Base-by-base conservation (phyloP, 768 basidiomycete species). In the Amanita jacksonii region DNA sequence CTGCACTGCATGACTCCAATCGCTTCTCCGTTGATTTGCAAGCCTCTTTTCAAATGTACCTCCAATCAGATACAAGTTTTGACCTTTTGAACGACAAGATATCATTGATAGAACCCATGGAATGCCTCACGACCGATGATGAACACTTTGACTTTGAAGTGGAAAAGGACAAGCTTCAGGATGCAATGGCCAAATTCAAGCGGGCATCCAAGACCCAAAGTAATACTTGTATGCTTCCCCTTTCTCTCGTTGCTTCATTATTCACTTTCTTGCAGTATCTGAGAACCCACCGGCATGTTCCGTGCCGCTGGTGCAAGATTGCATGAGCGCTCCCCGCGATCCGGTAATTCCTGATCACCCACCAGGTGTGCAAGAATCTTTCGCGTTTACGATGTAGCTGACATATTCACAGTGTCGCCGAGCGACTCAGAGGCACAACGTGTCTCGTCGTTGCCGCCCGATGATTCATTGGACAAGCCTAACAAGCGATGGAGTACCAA, bases 31-130 rank as follows among this genome's bases (percentile, higher is more conserved):
- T 69, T 13, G 73, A 76, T 50, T 60, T 73, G 15, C 63, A 70
- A 20, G 54, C 67, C 3, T 72, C 73, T 8, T 74, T 77, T 53
- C 67, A 68, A 10, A 42, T 73, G 22, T 70, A 74, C 30, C 55
- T 73, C 27, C 61, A 64, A 42, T 65, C 64, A 13, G 71, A 73
- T n/a, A 55, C 62, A 27, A 69, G 67, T 25, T 76, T 75, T 51
- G 73, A 77, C 51, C 50, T 77, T 27, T 52, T 77, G 43, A 74
- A 72, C 45, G 74, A 76, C 52, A 69, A 66, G 43, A 64, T 75
- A 39, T 62, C 66, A 4, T 64, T 65, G 39, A 47, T 65, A 19
- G 58, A 59, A 46, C 59, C 54, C 22, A 49, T 60, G 35, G 65
- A 62, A 8, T 24, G 16, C 12, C 30, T 38, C 18, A 38, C 22